Base-by-base conservation (phyloP, 2,329 filamentous ascomycete species). In the Epichloe hybrida region DNA sequence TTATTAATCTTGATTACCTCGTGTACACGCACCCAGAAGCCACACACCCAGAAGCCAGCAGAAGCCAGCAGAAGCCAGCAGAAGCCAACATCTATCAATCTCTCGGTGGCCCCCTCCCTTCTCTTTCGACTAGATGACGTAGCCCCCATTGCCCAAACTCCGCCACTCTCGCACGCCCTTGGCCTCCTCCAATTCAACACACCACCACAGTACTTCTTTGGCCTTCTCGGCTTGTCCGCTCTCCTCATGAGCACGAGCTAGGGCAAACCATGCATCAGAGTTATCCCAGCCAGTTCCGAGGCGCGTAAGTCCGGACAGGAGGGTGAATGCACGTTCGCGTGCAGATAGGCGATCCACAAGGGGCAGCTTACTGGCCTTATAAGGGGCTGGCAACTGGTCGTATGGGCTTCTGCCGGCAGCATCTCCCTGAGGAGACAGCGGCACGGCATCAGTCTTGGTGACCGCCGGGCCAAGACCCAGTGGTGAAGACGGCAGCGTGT, bases 151-250 rank as follows among this genome's bases (percentile, higher is more conserved):
- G 3, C 79, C 82, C 31, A 88, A 75, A 57, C 77, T 82, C 34
- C 73, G 76, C 93, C 91, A 97, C 52, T 79, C 77, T 52, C 93
- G 80, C 46, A 95, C 77, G 0, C 84, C 88, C 56, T 80, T 81
- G 7, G 80, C 81, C 64, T 98, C 91, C 64, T 97, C 93, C 34
- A 98, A 73, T 67, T 96, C 89, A 12, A 98, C 86, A 59, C 90
- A 95, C 89, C 91, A 97, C 93, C 93, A 97, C 6, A 97, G 75
- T 44, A 90, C 88, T 58, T 93, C 86, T 69, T 90, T 94, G 13
- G 93, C 86, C 71, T 91, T 95, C 38, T 93, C 86, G 2, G 80
- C 68, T 69, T 95, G 87, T 0, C 85, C 86, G 52, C 87, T 86
- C 62, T 89, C 81, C 66, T 98, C 93, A 61, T 96, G 87, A 9